A percentile compares a stretch with the other conserved stretches of the same genome.
Evolutionary conservation across 352 stramenopile species (phyloP).

Genomic region (Pythium oligandrum): DNA sequence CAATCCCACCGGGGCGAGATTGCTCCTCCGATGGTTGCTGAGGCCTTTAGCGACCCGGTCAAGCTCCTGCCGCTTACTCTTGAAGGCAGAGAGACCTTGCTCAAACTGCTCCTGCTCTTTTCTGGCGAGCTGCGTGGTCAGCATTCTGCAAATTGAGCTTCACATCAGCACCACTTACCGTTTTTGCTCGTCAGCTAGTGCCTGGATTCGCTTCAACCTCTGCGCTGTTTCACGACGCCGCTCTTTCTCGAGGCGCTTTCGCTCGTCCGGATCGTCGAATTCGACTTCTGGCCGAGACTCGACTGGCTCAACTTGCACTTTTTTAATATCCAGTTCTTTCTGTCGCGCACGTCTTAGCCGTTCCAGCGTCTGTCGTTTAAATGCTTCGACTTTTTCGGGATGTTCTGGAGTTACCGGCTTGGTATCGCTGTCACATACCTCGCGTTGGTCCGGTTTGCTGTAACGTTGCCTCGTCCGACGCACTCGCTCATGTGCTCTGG

Average conservation of each 20-base stretch:
- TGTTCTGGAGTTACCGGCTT: too few relatives aligned
- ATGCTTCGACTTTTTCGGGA: too few relatives aligned
- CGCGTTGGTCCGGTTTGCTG: constrained; percentile 4
- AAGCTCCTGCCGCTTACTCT: constrained; percentile 51
- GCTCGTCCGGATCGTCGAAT: not conserved
- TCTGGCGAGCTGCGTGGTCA: constrained; percentile 15
- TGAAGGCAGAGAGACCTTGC: constrained; percentile 44
- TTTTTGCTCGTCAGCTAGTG: constrained; percentile 35
- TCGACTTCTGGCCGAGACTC: too few relatives aligned
- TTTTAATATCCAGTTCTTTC: too few relatives aligned
- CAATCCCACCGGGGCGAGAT: not conserved
- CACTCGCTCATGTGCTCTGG: not conserved
- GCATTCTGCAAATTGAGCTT: not conserved
- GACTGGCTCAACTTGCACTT: too few relatives aligned
- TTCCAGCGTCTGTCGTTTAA: too few relatives aligned
- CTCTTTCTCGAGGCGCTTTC: constrained; percentile 25
- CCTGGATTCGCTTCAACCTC: constrained; percentile 36
- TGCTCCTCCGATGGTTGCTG: not conserved
- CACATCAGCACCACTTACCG: constrained; percentile 21
- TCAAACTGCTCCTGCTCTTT: constrained; percentile 48
- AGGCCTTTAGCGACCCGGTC: constrained; percentile 59
- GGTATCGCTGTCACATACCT: not conserved
- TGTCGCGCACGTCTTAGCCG: too few relatives aligned
- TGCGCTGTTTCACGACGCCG: constrained; percentile 43
- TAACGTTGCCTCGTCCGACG: not conserved